Base-by-base conservation (phyloP, 202 grass and related monocot genomes). In the Zoysia matrella region DNA sequence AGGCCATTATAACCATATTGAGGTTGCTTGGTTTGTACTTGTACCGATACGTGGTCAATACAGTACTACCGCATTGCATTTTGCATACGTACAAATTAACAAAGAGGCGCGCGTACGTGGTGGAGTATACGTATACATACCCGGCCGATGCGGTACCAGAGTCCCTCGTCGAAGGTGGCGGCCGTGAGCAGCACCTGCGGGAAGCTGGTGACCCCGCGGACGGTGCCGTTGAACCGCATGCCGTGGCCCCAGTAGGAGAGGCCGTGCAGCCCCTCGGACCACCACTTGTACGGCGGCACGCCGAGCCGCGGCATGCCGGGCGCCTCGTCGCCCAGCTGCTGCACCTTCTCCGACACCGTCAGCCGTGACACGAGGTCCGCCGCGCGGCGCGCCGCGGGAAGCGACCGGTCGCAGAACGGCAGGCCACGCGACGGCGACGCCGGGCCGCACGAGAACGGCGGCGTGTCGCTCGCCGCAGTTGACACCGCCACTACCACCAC, bases 221-320 rank as follows among this genome's bases (percentile, higher is more conserved):
- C 75, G 47, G 43, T 47, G 78, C 88, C 93, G 30, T 84, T 58
- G 60, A 89, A 93, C 2, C 77, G 76, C 50, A 88, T 85, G 15
- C 90, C 93, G 7, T 79, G 83, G 46, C 93, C 93, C 61, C 75
- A 89, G 67, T 45, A 51, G 60, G 90, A 58, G 11, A 96, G 86
- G 44, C 93, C 90, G 49, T 96, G 93, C 40, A 96, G 91, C 67
- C 85, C 86, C 83, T 96, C 90, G 0, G 93, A 93, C 93, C 93
- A 96, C 90, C 90, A 93, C 73, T 77, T 89, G 84, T 96, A 96
- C 39, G 52, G 6, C 16, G 90, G 90, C n/a, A 93, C 76, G 0
- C 88, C 90, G 6, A 96, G 80, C 83, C 93, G 78, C 0, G 75
- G 15, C 57, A 96, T 75, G 0, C 40, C 80, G 0, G 65, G 42